Evolutionary conservation across 345 rosid genomes (phyloP), one percentile per base, ranked within the genome.

Genomic region (Populus davidiana): DNA sequence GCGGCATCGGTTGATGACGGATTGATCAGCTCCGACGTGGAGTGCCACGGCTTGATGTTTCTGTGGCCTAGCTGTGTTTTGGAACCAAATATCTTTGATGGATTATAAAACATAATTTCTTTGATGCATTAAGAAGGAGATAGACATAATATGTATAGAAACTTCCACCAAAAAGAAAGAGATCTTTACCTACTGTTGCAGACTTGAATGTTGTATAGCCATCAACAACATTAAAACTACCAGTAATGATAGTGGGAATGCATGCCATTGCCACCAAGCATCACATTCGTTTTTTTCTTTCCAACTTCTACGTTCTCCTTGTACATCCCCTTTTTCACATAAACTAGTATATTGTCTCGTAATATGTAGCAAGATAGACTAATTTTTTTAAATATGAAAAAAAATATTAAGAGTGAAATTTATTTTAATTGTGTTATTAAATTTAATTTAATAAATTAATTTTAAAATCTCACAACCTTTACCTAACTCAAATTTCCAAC

Each of bases 221-320:
- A 71, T 78, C 71, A 35, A 71, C 80, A 71, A 70, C 75, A 27
- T 71, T 78, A 65, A 78, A 71, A 7, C 50, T 71, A 35, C 75
- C 71, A 0, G 80, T 78, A 63, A 77, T 77, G 49, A 70, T 70
- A 18, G 75, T 70, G n/a, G n/a, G 25, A 41, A 44, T 41, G 43
- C 80, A 70, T 77, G 8, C 75, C 80, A 77, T 70, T 75, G 39
- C 80, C 80, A 33, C 44, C 39, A 21, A 77, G 62, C 80, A 77
- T 77, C 14, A 70, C 59, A 71, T 77, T 77, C 27, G 61, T 70
- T 64, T 70, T 77, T 8, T 61, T 77, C 64, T 44, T 77, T 14
- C 75, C 80, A 43, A 70, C 67, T 21, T 77, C 80, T 2, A 70
- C 80, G 62, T 77, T 77, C 75, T 77, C 80, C 44, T 29, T 44